Conservation (phyloP, 306 rosid species). For the Vigna angularis region DNA sequence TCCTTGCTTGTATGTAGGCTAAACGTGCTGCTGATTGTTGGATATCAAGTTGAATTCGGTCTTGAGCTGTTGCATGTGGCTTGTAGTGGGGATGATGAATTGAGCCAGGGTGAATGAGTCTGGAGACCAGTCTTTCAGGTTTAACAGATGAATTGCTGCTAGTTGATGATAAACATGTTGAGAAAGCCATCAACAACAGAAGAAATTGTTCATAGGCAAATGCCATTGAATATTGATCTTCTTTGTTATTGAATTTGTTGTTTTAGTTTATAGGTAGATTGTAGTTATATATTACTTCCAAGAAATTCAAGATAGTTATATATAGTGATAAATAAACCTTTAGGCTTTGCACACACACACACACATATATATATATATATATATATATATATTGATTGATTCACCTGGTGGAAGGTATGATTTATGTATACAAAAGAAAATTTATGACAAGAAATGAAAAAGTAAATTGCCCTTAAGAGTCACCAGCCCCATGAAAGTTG, state of each 20-base stretch:
- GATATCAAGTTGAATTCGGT: conserved; percentile 41
- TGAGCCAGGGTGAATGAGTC: conserved; percentile 43
- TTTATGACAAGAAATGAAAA: not conserved
- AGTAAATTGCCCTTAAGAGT: conserved; percentile 1
- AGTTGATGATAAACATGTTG: conserved; percentile 44
- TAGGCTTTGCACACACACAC: not conserved
- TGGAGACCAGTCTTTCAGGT: conserved; percentile 45
- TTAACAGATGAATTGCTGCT: conserved; percentile 32
- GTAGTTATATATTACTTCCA: conserved; percentile 16
- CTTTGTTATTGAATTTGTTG: not conserved
- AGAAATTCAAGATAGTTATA: conserved; percentile 9
- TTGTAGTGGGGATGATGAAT: conserved; percentile 47
- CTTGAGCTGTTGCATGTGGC: conserved; percentile 40
- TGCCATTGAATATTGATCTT: conserved; percentile 36
- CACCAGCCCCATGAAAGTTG: conserved; percentile 21
- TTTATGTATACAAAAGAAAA: conserved; percentile 15
- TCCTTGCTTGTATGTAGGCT: conserved; percentile 43
- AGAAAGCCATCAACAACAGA: conserved; percentile 37
- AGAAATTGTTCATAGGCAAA: conserved; percentile 19
- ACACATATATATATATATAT: no score
- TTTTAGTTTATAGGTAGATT: conserved; percentile 2
- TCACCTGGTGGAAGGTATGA: conserved; percentile 13
- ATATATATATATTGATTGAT: not conserved
- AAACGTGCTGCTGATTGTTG: conserved; percentile 41
- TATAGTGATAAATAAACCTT: conserved; percentile 1